Evolutionary conservation across 768 basidiomycete species (phyloP).

Genomic region (Tulasnella calospora): DNA sequence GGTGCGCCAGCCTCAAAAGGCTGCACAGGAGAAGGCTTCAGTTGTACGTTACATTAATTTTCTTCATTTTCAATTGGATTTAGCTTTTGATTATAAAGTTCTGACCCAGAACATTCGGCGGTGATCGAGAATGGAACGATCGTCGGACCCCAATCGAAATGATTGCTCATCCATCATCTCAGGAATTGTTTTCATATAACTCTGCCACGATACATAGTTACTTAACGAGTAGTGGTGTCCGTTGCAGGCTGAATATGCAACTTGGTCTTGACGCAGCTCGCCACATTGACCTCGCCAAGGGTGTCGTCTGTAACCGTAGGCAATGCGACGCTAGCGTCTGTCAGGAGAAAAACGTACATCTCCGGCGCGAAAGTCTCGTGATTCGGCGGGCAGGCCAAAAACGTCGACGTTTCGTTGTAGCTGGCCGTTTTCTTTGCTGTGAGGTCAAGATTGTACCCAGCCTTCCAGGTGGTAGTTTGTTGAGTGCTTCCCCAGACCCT

Average conservation of each 20-base stretch:
- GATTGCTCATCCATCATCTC: not conserved
- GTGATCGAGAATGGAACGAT: no score
- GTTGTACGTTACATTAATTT: not conserved
- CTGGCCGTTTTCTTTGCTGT: not conserved
- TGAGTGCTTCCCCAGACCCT: conserved; percentile 3
- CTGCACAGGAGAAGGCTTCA: not conserved
- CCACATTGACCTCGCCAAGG: not conserved
- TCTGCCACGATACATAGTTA: not conserved
- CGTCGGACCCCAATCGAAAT: no score
- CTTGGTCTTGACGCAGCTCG: conserved; percentile 4
- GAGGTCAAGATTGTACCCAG: not conserved
- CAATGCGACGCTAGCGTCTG: not conserved
- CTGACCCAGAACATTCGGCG: no score
- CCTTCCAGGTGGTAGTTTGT: not conserved
- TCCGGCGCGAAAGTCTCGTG: not conserved
- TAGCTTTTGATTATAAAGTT: no score
- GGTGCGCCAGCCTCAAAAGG: not conserved
- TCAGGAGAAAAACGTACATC: not conserved
- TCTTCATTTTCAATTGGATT: not conserved
- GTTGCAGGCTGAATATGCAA: not conserved
- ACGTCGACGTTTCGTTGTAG: not conserved
- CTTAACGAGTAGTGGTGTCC: not conserved
- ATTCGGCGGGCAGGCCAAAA: not conserved
- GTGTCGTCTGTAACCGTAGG: not conserved
- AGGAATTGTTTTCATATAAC: not conserved